These are phyloP conservation scores for Dendrobium huoshanense DNA, from an alignment of 106 monocot genomes.

Conservation along the genomic window DNA sequence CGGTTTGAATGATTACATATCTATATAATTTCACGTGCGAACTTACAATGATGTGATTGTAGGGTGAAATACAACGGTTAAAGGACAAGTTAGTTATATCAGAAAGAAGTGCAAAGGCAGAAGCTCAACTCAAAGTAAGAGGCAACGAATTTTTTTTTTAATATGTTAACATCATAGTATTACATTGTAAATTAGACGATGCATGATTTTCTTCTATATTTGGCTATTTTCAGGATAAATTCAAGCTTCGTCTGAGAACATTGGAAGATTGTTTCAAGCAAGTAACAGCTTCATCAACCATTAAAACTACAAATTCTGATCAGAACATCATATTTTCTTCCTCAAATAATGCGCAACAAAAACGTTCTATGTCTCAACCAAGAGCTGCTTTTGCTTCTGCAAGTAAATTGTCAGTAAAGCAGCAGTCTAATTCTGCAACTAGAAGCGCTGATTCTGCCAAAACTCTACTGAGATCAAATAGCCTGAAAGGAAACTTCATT, in stretches of 20 bases:
- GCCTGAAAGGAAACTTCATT: slow-evolving; percentile 15
- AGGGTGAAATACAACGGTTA: slow-evolving; percentile 64
- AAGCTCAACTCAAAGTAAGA: slow-evolving; percentile 56
- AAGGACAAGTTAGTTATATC: slow-evolving; percentile 38
- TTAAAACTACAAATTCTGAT: slow-evolving; percentile 13
- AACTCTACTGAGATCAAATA: slow-evolving; percentile 10
- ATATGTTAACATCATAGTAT: not conserved
- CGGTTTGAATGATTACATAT: not conserved
- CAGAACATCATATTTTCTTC: not conserved
- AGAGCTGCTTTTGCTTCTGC: slow-evolving; percentile 13
- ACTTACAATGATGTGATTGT: slow-evolving; percentile 10
- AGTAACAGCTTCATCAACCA: slow-evolving; percentile 17
- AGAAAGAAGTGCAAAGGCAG: slow-evolving; percentile 50
- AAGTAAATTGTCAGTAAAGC: slow-evolving; percentile 12
- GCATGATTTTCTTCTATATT: not conserved
- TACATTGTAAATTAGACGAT: not conserved
- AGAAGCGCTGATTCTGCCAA: slow-evolving; percentile 11
- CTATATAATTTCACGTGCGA: not conserved
- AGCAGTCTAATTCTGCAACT: too few species aligned
- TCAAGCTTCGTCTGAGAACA: slow-evolving; percentile 44
- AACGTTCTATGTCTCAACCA: slow-evolving; percentile 18
- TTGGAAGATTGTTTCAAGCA: slow-evolving; percentile 52
- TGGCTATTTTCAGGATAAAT: slow-evolving; percentile 35
- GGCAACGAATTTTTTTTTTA: not conserved
- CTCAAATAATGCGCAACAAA: slow-evolving; percentile 7